Conservation (phyloP, 1,284 basidiomycete species). For the Leccinum huronense region DNA sequence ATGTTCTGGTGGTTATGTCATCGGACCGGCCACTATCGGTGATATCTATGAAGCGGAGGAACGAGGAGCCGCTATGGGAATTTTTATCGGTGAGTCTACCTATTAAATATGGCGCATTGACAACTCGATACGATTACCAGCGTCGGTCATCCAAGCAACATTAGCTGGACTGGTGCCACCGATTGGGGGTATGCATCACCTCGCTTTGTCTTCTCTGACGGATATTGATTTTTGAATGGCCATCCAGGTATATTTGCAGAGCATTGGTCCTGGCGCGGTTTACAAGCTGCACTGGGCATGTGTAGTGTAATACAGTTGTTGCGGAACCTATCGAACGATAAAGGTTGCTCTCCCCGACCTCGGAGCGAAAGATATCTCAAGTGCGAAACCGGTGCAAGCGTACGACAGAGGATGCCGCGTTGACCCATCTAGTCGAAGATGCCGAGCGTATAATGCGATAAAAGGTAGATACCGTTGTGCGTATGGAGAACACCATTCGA, state of each 20-base stretch:
- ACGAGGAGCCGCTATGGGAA: slow-evolving; percentile 49
- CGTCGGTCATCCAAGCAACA: slow-evolving; percentile 34
- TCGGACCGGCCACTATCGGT: slow-evolving; percentile 51
- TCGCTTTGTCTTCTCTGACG: neutral
- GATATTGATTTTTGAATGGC: slow-evolving; percentile 2
- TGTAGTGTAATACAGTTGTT: slow-evolving; percentile 46
- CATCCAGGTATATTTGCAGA: slow-evolving; percentile 44
- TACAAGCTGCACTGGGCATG: slow-evolving; percentile 54
- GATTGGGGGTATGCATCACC: slow-evolving; percentile 38
- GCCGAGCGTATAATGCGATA: slow-evolving; percentile 86
- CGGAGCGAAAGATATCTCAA: slow-evolving; percentile 79
- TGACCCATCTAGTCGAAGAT: slow-evolving; percentile 81
- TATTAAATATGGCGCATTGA: neutral
- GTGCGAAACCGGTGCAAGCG: slow-evolving; percentile 86
- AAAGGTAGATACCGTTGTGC: slow-evolving; percentile 93
- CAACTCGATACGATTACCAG: neutral
- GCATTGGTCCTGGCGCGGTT: slow-evolving; percentile 68
- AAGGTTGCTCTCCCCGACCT: slow-evolving; percentile 80
- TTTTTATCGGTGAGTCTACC: slow-evolving; percentile 40
- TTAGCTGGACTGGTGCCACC: slow-evolving; percentile 47
- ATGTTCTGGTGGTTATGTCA: slow-evolving; percentile 37
- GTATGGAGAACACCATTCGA: slow-evolving; percentile 96
- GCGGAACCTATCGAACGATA: slow-evolving; percentile 88
- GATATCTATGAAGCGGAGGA: slow-evolving; percentile 49
- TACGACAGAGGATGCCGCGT: slow-evolving; percentile 79